These are phyloP conservation scores for Trichoderma sp. DNA, from an alignment of 2,329 filamentous ascomycete species.

Conservation along the genomic window DNA sequence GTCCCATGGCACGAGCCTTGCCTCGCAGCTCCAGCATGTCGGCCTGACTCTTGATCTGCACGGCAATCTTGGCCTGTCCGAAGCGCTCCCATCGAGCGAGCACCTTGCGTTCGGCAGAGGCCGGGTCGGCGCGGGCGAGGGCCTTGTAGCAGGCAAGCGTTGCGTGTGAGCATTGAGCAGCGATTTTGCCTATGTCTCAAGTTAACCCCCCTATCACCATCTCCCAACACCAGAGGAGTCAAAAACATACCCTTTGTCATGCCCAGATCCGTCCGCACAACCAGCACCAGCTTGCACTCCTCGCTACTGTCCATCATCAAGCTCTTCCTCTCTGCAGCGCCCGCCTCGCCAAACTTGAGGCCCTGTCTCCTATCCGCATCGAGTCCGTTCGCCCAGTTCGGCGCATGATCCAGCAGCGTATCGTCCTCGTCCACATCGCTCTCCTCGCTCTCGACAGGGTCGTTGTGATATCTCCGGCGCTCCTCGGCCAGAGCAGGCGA, in stretches of 20 bases:
- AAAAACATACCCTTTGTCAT: constrained; percentile 83
- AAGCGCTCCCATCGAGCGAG: constrained; percentile 79
- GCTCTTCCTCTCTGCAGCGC: constrained; percentile 39
- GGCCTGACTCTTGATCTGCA: constrained; percentile 84
- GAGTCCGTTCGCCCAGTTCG: constrained; percentile 62
- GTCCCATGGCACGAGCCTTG: constrained; percentile 74
- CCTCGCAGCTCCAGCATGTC: constrained; percentile 72
- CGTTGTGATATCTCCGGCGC: constrained; percentile 52
- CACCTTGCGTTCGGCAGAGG: constrained; percentile 56
- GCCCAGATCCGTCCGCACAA: constrained; percentile 88
- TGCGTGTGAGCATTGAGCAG: constrained; percentile 92
- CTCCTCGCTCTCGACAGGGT: constrained; percentile 66
- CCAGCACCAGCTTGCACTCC: constrained; percentile 91
- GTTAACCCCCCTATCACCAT: not conserved
- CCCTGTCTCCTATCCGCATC: constrained; percentile 59
- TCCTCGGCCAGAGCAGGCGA: constrained; percentile 55
- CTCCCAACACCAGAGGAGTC: not conserved
- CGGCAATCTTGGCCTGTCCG: constrained; percentile 90
- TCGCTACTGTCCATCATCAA: constrained; percentile 49
- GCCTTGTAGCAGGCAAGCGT: constrained; percentile 96
- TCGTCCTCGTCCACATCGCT: constrained; percentile 64
- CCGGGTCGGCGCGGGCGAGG: constrained; percentile 56
- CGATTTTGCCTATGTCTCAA: constrained; percentile 72
- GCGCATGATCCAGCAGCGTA: constrained; percentile 60
- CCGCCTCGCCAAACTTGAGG: constrained; percentile 37